phyloP scores from a whole-genome alignment of 306 rosid genomes.

The Ammopiptanthus mongolicus region DNA sequence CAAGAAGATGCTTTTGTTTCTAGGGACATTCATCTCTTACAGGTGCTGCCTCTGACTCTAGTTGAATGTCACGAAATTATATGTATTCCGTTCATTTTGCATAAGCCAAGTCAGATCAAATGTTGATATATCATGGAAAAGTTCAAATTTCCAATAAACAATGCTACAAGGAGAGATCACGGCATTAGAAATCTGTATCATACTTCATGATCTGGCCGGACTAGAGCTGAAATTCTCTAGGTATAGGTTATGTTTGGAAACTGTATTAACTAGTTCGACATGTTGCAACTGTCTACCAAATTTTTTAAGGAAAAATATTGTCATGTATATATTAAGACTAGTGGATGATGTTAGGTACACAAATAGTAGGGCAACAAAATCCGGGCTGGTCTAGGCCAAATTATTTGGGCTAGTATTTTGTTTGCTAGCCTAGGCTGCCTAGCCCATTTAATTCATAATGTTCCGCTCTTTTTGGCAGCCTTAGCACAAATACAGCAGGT shows the following conservation, averaged over 20 bases:
- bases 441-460: neutral
- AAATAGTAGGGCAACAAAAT: neutral
- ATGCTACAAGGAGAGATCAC: neutral
- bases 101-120: neutral
- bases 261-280: neutral
- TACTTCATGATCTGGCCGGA: neutral
- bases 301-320: neutral
- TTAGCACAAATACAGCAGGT: neutral
- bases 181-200: neutral
- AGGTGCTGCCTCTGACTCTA: slow-evolving; percentile 37
- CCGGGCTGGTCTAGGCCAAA: neutral
- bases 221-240: neutral
- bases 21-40: slow-evolving; percentile 72
- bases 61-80: neutral
- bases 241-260: neutral
- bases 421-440: no score
- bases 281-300: neutral
- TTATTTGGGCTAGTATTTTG: neutral
- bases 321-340: neutral
- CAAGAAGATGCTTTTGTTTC: slow-evolving; percentile 65
- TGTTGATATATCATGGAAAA: neutral
- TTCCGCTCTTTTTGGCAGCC: neutral
- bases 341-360: neutral
- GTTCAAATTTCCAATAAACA: neutral
- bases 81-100: neutral